These are phyloP conservation scores for Trichocladium uniseriatum DNA, from an alignment of 495 filamentous ascomycete species.

Conservation along the genomic window DNA sequence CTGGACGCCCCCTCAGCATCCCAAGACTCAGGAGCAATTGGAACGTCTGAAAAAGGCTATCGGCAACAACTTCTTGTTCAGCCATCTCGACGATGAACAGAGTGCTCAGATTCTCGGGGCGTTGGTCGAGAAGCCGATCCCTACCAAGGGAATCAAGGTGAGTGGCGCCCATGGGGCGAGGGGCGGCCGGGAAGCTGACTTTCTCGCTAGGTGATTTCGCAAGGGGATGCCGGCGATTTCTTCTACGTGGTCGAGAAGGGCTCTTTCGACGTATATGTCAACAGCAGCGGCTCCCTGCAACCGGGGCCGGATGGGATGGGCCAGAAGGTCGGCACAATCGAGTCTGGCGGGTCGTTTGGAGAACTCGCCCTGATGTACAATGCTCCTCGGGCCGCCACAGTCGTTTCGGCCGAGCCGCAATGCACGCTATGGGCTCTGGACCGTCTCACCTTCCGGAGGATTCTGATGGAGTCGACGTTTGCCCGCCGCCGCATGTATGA, in stretches of 20 bases:
- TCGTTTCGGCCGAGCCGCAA: slow-evolving; percentile 68
- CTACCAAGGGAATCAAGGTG: slow-evolving; percentile 83
- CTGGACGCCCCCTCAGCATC: slow-evolving; percentile 79
- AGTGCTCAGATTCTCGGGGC: slow-evolving; percentile 79
- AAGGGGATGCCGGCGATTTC: slow-evolving; percentile 93
- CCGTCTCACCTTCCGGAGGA: slow-evolving; percentile 92
- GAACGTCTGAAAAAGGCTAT: slow-evolving; percentile 72
- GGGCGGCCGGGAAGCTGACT: no score
- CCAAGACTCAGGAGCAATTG: slow-evolving; percentile 74
- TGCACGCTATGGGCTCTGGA: slow-evolving; percentile 90
- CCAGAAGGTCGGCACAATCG: slow-evolving; percentile 68
- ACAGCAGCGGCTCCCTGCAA: slow-evolving; percentile 66
- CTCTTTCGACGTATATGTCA: slow-evolving; percentile 84
- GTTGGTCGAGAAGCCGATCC: slow-evolving; percentile 88
- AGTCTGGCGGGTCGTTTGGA: slow-evolving; percentile 90
- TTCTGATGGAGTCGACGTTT: slow-evolving; percentile 97
- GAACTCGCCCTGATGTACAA: slow-evolving; percentile 99
- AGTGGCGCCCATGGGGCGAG: not conserved
- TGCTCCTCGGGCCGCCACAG: slow-evolving; percentile 91
- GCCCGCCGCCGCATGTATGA: slow-evolving; percentile 94
- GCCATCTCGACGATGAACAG: slow-evolving; percentile 88
- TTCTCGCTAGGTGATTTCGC: slow-evolving; percentile 64
- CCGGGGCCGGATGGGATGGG: slow-evolving; percentile 80
- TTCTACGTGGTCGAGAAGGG: slow-evolving; percentile 96
- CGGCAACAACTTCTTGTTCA: slow-evolving; percentile 85